Evolutionary conservation across 495 filamentous ascomycete genomes (phyloP).

Genomic region (Penicillium angulare): DNA sequence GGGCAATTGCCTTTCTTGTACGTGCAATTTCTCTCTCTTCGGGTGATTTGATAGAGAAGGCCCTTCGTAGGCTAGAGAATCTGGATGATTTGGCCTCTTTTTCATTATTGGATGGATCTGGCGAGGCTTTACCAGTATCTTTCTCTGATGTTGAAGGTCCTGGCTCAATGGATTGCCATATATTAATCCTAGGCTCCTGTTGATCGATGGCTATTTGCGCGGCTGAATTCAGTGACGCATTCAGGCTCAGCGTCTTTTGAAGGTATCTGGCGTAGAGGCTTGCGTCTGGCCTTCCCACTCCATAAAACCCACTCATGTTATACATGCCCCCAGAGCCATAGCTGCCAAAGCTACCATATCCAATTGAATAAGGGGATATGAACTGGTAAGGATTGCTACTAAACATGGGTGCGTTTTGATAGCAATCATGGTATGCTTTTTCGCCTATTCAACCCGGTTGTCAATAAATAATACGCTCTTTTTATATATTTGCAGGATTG

Average conservation of each 20-base stretch:
- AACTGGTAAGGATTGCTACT: conserved; percentile 32
- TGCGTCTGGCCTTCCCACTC: conserved; percentile 18
- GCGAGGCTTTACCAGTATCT: neutral
- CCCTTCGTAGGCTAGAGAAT: conserved; percentile 32
- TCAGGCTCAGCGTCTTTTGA: conserved; percentile 26
- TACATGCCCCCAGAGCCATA: neutral
- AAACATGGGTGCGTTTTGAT: conserved; percentile 4
- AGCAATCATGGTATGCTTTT: conserved; percentile 38
- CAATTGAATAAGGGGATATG: conserved; percentile 12
- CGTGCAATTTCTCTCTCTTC: conserved; percentile 32
- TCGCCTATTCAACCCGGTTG: conserved; percentile 25
- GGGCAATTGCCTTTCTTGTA: conserved; percentile 9
- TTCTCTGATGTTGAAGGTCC: conserved; percentile 17
- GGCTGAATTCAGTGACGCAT: conserved; percentile 33
- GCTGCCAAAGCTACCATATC: conserved; percentile 13
- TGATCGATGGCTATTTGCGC: conserved; percentile 35
- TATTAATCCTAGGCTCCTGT: conserved; percentile 36
- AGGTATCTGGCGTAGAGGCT: conserved; percentile 27
- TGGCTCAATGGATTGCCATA: conserved; percentile 33
- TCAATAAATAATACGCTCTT: neutral
- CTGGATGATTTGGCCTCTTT: conserved; percentile 23
- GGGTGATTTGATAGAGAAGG: conserved; percentile 35
- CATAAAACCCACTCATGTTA: conserved; percentile 2
- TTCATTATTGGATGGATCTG: conserved; percentile 14
- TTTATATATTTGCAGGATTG: neutral